Conservation (phyloP, 306 rosid species). For the Lathyrus sativus region DNA sequence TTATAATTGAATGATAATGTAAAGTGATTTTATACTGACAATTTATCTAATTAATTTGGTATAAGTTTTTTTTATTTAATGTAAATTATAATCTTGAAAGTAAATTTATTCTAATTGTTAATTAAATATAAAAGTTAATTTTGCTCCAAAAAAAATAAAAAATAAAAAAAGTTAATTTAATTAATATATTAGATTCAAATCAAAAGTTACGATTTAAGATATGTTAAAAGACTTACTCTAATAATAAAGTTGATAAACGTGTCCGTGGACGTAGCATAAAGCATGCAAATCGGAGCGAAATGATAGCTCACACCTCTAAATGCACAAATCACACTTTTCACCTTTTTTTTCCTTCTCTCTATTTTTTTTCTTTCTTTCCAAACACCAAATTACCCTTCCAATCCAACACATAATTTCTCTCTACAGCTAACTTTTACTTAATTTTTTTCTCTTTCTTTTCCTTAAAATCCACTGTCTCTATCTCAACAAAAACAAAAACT, state of each 20-base stretch:
- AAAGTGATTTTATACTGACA: too few species aligned
- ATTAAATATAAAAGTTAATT: too few species aligned
- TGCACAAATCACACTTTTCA: constrained; percentile 31
- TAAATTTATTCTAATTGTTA: too few species aligned
- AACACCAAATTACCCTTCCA: constrained; percentile 29
- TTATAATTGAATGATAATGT: too few species aligned
- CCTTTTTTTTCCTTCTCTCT: not conserved
- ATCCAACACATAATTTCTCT: constrained; percentile 25
- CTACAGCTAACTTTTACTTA: not conserved
- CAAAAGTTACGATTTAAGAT: too few species aligned
- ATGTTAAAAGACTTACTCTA: too few species aligned
- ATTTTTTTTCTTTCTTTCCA: constrained; percentile 10
- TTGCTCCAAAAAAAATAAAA: too few species aligned
- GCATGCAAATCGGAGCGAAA: constrained; percentile 86
- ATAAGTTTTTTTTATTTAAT: too few species aligned
- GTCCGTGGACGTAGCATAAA: constrained; percentile 54
- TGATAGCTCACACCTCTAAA: constrained; percentile 60
- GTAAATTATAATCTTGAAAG: too few species aligned
- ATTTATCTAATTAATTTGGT: too few species aligned
- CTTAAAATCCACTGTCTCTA: constrained; percentile 31
- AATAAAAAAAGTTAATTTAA: too few species aligned
- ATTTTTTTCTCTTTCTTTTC: constrained; percentile 13
- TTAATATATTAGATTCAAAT: too few species aligned
- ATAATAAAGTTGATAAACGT: constrained; percentile 36
- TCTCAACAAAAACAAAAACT: constrained; percentile 29